Evolutionary conservation across 805 yeast genomes (phyloP).

Genomic region (Hanseniaspora occidentalis): DNA sequence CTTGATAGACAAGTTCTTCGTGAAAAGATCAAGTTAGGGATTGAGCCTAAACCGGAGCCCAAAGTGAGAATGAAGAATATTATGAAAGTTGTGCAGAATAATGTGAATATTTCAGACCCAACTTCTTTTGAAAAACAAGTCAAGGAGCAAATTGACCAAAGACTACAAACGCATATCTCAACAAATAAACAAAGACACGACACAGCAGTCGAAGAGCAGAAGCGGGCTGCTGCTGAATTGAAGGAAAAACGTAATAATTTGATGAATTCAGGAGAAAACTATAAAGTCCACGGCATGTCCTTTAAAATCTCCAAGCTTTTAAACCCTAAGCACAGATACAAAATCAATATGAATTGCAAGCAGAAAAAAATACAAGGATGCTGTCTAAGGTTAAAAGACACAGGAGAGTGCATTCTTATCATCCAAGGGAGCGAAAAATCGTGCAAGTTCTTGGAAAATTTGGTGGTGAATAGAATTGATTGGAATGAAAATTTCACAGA

Average conservation of each 20-base stretch:
- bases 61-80: slow-evolving; percentile 75
- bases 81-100: slow-evolving; percentile 67
- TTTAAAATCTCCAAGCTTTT: slow-evolving; percentile 41
- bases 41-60: slow-evolving; percentile 81
- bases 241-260: background rate
- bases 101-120: slow-evolving; percentile 80
- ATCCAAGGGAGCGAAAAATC: slow-evolving; percentile 64
- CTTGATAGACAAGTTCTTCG: slow-evolving; percentile 55
- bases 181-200: slow-evolving; percentile 47
- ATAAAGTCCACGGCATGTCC: slow-evolving; percentile 29
- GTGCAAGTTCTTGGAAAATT: slow-evolving; percentile 47
- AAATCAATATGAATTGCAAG: slow-evolving; percentile 70
- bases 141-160: slow-evolving; percentile 48
- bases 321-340: slow-evolving; percentile 57
- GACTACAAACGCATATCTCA: slow-evolving; percentile 45
- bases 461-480: slow-evolving; percentile 47
- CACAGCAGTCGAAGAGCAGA: slow-evolving; percentile 13
- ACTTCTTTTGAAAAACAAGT: slow-evolving; percentile 73
- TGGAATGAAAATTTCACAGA: slow-evolving; percentile 49
- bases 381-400: slow-evolving; percentile 31
- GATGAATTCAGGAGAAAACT: background rate
- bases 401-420: slow-evolving; percentile 43
- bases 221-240: slow-evolving; percentile 4
- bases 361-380: slow-evolving; percentile 59
- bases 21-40: slow-evolving; percentile 65